A percentile compares a stretch with the other conserved stretches of the same genome.
These are phyloP conservation scores for Hydrangea macrophylla DNA, from an alignment of 148 eudicot species.

Conservation along the genomic window DNA sequence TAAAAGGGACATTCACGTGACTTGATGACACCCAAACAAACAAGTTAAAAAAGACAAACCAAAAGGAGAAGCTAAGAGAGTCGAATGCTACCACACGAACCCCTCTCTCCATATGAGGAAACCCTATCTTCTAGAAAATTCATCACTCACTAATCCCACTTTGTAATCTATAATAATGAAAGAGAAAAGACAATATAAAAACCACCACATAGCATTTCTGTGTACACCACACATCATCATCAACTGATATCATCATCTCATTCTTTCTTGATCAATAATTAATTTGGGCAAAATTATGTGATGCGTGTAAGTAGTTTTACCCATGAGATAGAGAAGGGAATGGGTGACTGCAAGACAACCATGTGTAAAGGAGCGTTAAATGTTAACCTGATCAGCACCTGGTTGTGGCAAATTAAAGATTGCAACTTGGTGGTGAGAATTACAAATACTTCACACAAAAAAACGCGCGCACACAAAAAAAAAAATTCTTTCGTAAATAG, in stretches of 20 bases:
- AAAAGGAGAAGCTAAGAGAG: constrained; percentile 18
- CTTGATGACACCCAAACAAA: constrained; percentile 37
- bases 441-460: too few relatives aligned
- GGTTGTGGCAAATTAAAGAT: too few relatives aligned
- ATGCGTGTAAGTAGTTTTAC: too few relatives aligned
- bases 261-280: too few relatives aligned
- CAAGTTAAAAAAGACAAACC: constrained; percentile 4
- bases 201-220: background rate
- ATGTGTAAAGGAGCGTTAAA: too few relatives aligned
- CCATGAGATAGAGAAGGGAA: too few relatives aligned
- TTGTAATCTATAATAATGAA: background rate
- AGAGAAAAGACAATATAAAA: constrained; percentile 2
- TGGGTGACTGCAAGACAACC: too few relatives aligned
- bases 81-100: constrained; percentile 47
- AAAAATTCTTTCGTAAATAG: too few relatives aligned
- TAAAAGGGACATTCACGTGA: constrained; percentile 50
- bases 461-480: too few relatives aligned
- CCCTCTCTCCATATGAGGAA: constrained; percentile 12
- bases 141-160: background rate
- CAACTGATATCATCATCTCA: background rate
- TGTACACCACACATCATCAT: background rate
- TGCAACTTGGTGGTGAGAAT: too few relatives aligned
- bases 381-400: too few relatives aligned
- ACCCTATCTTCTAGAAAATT: constrained; percentile 27
- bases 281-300: too few relatives aligned